Evolutionary conservation across 2,329 filamentous ascomycete species (phyloP).

Genomic region (Trichoderma aggressivum): DNA sequence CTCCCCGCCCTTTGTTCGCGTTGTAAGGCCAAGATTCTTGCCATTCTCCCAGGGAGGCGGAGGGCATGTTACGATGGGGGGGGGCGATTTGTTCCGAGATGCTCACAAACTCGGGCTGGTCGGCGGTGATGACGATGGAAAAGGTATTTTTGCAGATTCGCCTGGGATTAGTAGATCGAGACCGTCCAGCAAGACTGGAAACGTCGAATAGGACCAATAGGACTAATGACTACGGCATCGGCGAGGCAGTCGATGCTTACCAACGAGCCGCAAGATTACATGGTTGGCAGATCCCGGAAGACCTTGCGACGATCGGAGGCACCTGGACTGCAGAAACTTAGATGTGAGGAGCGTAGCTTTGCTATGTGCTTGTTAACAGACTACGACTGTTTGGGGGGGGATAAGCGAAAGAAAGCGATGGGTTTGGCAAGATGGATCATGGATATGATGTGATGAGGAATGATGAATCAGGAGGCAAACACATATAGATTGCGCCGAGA

Average conservation of each 20-base stretch:
- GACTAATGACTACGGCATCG: conserved; percentile 57
- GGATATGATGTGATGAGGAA: neutral
- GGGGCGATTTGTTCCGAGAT: conserved; percentile 84
- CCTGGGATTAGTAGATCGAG: conserved; percentile 65
- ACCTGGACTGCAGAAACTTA: neutral
- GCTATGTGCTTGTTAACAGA: neutral
- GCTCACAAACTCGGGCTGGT: conserved; percentile 81
- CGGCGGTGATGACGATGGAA: conserved; percentile 68
- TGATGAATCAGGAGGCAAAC: neutral
- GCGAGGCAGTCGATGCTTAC: conserved; percentile 73
- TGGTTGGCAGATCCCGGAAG: conserved; percentile 68
- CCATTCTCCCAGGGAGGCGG: conserved; percentile 71
- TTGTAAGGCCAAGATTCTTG: conserved; percentile 76
- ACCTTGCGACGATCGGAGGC: conserved; percentile 27
- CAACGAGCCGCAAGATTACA: conserved; percentile 62
- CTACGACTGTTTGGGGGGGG: neutral
- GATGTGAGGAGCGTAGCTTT: neutral
- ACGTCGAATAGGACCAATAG: neutral
- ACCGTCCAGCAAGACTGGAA: conserved; percentile 72
- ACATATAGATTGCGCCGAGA: neutral
- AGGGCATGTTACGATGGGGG: conserved; percentile 76
- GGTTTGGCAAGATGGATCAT: neutral
- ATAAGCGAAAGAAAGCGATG: neutral
- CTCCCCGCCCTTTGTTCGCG: conserved; percentile 77
- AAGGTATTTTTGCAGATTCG: conserved; percentile 77